Conservation (phyloP, 2,329 filamentous ascomycete genomes). For the Fusarium verticillioides region DNA sequence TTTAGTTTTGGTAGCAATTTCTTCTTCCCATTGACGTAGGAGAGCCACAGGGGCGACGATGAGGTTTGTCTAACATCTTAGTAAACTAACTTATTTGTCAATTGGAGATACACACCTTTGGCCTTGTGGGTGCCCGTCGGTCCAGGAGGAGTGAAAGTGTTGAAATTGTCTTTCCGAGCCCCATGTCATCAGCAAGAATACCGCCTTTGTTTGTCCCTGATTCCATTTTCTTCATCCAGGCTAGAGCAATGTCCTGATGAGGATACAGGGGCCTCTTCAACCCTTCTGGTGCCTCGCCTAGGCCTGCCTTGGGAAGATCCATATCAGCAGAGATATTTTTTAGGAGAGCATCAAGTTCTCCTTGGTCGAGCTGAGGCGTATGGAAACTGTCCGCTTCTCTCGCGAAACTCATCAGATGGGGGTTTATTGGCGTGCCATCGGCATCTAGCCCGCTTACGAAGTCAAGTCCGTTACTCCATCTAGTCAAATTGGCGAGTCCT, state of each 20-base stretch:
- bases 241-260: conserved; percentile 84
- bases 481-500: conserved; percentile 51
- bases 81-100: conserved; percentile 7
- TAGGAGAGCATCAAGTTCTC: conserved; percentile 76
- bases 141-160: conserved; percentile 80
- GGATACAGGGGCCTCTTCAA: conserved; percentile 78
- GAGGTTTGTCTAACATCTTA: conserved; percentile 74
- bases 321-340: conserved; percentile 79
- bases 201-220: conserved; percentile 83
- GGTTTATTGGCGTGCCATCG: conserved; percentile 51
- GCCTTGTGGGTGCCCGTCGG: conserved; percentile 64
- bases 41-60: conserved; percentile 85
- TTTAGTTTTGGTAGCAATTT: conserved; percentile 78
- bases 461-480: conserved; percentile 52
- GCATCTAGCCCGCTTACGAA: conserved; percentile 50
- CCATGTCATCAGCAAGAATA: conserved; percentile 94
- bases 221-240: conserved; percentile 88
- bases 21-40: conserved; percentile 85
- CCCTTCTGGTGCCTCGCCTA: conserved; percentile 75
- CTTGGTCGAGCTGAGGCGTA: conserved; percentile 56
- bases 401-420: conserved; percentile 49
- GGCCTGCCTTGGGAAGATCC: conserved; percentile 69
- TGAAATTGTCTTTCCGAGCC: conserved; percentile 89
- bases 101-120: conserved; percentile 45
- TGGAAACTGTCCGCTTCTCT: conserved; percentile 48